Evolutionary conservation across 1,139 yeast species (phyloP), one percentile per base, ranked within the genome.

Genomic region (Komagataea norvegica): DNA sequence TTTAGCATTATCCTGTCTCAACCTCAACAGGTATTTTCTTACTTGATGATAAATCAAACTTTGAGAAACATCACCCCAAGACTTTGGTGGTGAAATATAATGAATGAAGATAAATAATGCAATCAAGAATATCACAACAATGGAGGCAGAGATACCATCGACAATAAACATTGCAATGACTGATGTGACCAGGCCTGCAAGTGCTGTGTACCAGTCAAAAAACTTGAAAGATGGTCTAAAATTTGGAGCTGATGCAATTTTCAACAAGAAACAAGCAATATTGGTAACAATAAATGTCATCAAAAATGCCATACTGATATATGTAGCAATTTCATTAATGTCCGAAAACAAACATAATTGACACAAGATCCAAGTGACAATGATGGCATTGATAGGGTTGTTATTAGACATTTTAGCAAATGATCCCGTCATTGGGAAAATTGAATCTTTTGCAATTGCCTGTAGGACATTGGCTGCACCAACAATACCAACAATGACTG

Each of bases 51-150:
- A 91, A 37, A 91, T 89, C 46, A 91, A 69, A 33, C 88, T 76
- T 61, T 91, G 97, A 2, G 97, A 88, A 20, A 91, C 96, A 62
- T 91, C 98, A 24, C 98, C 98, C 86, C 96, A 91, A 26, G 88
- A 83, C 57, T 87, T 88, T 5, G 97, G 96, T 3, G 96, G 96
- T 3, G 96, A 83, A 41, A 79, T 72, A 54, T 88, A 87, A 59
- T 91, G 97, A 45, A 91, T 91, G 41, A 83, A 59, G 38, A 87
- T 57, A 49, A 91, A 84, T 33, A 91, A 62, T 19, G 79, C 64
- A 35, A 77, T 60, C 51, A 88, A 68, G 40, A 82, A 74, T 7
- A 80, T 64, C 29, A 88, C 75, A 37, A 89, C 81, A 20, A 81
- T 68, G 1, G 87, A 69, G 0, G 98, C 97, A 3, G 94, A 83